A percentile compares a stretch with the other conserved stretches of the same genome.
Evolutionary conservation across 768 basidiomycete species (phyloP).

Genomic region (Obba rivulosa): DNA sequence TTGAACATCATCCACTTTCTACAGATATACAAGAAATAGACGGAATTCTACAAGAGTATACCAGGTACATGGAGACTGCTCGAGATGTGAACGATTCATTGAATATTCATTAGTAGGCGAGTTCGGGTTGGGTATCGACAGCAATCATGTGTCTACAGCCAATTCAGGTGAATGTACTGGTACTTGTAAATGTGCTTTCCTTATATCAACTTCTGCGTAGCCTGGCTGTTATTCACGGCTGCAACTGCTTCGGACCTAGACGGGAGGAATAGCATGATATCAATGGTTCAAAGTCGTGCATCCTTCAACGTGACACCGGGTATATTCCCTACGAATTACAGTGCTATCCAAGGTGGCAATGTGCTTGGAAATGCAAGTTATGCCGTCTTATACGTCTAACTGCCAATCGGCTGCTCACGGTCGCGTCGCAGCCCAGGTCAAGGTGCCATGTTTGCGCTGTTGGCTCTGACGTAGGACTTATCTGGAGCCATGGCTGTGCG

Average conservation of each 20-base stretch:
- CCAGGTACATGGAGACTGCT: no score
- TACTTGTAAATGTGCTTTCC: not conserved
- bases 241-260: slow-evolving; percentile 5
- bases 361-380: slow-evolving; percentile 4
- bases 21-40: no score
- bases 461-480: slow-evolving; percentile 9
- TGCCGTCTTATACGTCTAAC: not conserved
- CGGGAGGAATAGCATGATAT: slow-evolving; percentile 7
- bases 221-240: slow-evolving; percentile 13
- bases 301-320: slow-evolving; percentile 5
- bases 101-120: no score
- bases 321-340: slow-evolving; percentile 5
- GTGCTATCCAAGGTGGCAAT: not conserved
- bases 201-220: not conserved
- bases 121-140: slow-evolving; percentile 8
- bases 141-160: not conserved
- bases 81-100: no score
- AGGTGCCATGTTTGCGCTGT: slow-evolving; percentile 9
- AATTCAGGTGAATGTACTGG: not conserved
- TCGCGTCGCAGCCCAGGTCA: slow-evolving; percentile 4
- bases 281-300: slow-evolving; percentile 2
- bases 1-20: not conserved
- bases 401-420: no score
- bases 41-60: no score
- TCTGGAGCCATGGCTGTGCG: not conserved